These are phyloP conservation scores for Volvariella volvacea DNA, from an alignment of 1,284 basidiomycete species.

Conservation along the genomic window DNA sequence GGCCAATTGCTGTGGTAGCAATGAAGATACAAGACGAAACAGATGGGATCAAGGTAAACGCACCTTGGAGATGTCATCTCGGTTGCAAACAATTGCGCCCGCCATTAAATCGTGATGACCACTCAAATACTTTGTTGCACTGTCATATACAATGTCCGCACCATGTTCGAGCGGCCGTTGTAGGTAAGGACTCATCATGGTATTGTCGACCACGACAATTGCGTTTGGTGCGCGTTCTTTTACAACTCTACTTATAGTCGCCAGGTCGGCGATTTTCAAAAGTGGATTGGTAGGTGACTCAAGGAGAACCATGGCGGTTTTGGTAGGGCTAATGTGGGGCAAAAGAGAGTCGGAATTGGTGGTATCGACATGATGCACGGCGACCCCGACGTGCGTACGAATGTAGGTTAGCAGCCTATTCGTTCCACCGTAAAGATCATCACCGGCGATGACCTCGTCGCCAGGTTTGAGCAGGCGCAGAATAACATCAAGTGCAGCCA, in stretches of 20 bases:
- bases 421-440: conserved; percentile 97
- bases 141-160: conserved; percentile 96
- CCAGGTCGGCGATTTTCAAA: conserved; percentile 92
- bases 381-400: conserved; percentile 81
- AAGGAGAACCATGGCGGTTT: conserved; percentile 90
- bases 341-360: conserved; percentile 65
- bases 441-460: conserved; percentile 92
- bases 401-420: conserved; percentile 95
- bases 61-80: conserved; percentile 87
- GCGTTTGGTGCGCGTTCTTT: conserved; percentile 80
- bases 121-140: conserved; percentile 95
- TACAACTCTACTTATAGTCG: conserved; percentile 72
- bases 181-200: conserved; percentile 99
- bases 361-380: conserved; percentile 93
- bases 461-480: conserved; percentile 91
- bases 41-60: conserved; percentile 1
- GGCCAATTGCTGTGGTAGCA: conserved; percentile 58
- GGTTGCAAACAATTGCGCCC: conserved; percentile 87
- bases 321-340: conserved; percentile 60
- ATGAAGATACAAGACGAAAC: conserved; percentile 3
- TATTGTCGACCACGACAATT: conserved; percentile 93
- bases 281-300: conserved; percentile 98
- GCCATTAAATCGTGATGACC: conserved; percentile 99
- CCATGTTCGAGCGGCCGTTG: conserved; percentile 95
- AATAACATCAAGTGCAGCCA: conserved; percentile 97